Evolutionary conservation across 2,329 filamentous ascomycete genomes (phyloP).

Genomic region (Aspergillus sp.): DNA sequence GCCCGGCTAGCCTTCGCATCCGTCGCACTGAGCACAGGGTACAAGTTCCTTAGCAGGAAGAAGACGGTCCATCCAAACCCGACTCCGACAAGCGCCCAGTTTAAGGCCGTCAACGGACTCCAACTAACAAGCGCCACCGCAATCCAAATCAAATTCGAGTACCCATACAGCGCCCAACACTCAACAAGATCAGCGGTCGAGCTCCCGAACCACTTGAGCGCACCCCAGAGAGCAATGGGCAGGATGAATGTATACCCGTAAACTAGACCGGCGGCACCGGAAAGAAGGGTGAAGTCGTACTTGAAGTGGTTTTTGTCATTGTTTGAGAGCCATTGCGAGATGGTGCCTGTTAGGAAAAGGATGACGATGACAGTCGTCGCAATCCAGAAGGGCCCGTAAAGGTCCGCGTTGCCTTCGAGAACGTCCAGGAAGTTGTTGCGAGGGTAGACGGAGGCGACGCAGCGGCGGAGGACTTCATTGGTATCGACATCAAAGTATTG

Average conservation of each 20-base stretch:
- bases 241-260: conserved; percentile 94
- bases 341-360: conserved; percentile 90
- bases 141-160: conserved; percentile 96
- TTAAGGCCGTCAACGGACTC: conserved; percentile 80
- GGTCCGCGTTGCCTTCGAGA: conserved; percentile 90
- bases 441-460: conserved; percentile 84
- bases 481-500: conserved; percentile 99
- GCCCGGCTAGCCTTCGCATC: conserved; percentile 90
- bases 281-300: conserved; percentile 88
- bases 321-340: conserved; percentile 80
- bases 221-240: conserved; percentile 80
- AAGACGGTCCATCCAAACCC: conserved; percentile 80
- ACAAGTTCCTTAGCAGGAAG: conserved; percentile 83
- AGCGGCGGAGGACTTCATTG: conserved; percentile 79
- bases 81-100: conserved; percentile 89
- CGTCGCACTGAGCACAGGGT: conserved; percentile 87
- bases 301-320: conserved; percentile 70
- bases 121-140: conserved; percentile 89
- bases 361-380: conserved; percentile 96
- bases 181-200: conserved; percentile 91
- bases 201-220: conserved; percentile 92
- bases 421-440: conserved; percentile 95
- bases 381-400: conserved; percentile 99
- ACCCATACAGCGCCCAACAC: conserved; percentile 94
- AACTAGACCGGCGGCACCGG: conserved; percentile 84